Percentiles rank a stretch among this genome's conserved stretches.
Conservation (phyloP, 208 protist species). For the Herpetomonas samuelpessoai region DNA sequence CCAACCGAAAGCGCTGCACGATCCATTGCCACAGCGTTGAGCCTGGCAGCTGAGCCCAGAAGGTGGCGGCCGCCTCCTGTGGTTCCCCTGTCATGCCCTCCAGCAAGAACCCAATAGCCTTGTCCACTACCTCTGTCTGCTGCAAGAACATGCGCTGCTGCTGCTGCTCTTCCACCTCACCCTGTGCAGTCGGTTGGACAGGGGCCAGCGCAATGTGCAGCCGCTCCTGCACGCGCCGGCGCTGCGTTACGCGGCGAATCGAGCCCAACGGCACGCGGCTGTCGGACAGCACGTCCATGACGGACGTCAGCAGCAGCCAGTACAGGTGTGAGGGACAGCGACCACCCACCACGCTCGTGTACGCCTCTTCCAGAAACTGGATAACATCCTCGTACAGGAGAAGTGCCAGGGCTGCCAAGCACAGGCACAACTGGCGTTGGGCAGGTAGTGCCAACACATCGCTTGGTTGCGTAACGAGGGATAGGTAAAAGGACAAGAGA, state of each 20-base stretch:
- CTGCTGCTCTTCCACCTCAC: slow-evolving; percentile 12
- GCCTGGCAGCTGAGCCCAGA: slow-evolving; percentile 48
- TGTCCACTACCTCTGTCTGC: slow-evolving; percentile 15
- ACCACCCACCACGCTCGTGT: slow-evolving; percentile 4
- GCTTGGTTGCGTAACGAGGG: slow-evolving; percentile 6
- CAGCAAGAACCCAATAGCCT: slow-evolving; percentile 42
- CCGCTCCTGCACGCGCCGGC: slow-evolving; percentile 42
- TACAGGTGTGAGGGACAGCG: slow-evolving; percentile 23
- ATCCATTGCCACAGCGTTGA: slow-evolving; percentile 46
- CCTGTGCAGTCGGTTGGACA: slow-evolving; percentile 2
- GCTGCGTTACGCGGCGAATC: slow-evolving; percentile 55
- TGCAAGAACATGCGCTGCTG: slow-evolving; percentile 19
- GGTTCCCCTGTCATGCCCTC: slow-evolving; percentile 45
- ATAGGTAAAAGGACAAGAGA: slow-evolving; percentile 44
- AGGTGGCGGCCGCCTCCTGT: slow-evolving; percentile 46
- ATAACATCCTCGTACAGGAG: slow-evolving; percentile 26
- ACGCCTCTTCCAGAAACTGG: slow-evolving; percentile 10
- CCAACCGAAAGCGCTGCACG: slow-evolving; percentile 20
- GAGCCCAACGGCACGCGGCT: slow-evolving; percentile 53
- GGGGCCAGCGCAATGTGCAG: slow-evolving; percentile 31
- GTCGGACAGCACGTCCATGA: slow-evolving; percentile 60
- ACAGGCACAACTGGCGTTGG: slow-evolving; percentile 39
- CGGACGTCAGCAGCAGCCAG: slow-evolving; percentile 26
- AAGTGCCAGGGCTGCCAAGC: slow-evolving; percentile 39
- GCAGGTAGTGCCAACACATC: slow-evolving; percentile 12